Percentiles rank a stretch among this genome's conserved stretches.
These are phyloP conservation scores for Fibroporia radiculosa DNA, from an alignment of 768 basidiomycete genomes.

Conservation along the genomic window DNA sequence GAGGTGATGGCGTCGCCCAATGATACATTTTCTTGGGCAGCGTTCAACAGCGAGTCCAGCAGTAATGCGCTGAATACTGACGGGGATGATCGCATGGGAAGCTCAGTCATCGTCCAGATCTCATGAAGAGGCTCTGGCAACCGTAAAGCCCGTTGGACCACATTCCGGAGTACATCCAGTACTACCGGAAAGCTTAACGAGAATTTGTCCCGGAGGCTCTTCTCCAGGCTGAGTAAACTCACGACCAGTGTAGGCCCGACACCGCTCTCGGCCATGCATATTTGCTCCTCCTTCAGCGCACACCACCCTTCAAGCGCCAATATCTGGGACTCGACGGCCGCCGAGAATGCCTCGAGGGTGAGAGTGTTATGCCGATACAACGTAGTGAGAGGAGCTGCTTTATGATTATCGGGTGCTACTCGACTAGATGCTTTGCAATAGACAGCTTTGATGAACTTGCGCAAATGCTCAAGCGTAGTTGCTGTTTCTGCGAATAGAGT, in stretches of 20 bases:
- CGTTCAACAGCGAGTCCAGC: conserved; percentile 54
- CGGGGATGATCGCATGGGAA: conserved; percentile 36
- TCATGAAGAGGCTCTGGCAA: conserved; percentile 20
- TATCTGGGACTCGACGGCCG: conserved; percentile 59
- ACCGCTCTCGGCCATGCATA: conserved; percentile 53
- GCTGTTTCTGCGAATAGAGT: conserved; percentile 49
- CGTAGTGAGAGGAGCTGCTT: neutral
- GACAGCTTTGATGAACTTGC: conserved; percentile 48
- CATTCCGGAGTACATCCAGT: conserved; percentile 36
- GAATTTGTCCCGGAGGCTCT: conserved; percentile 48
- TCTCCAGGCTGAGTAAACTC: conserved; percentile 62
- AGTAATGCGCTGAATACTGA: conserved; percentile 49
- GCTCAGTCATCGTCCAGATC: conserved; percentile 34
- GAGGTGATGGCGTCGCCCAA: conserved; percentile 50
- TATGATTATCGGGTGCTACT: neutral
- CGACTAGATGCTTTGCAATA: conserved; percentile 15
- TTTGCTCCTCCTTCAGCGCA: conserved; percentile 55
- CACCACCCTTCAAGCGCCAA: conserved; percentile 62
- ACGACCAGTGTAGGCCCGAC: conserved; percentile 37
- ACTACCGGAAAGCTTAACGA: conserved; percentile 51
- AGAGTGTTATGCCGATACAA: conserved; percentile 29
- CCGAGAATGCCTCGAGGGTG: conserved; percentile 78
- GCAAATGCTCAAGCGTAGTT: conserved; percentile 53
- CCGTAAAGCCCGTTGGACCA: conserved; percentile 22
- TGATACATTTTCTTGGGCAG: conserved; percentile 49